Conservation (phyloP, 1,284 basidiomycete species). For the Cutaneotrichosporon cavernicola region DNA sequence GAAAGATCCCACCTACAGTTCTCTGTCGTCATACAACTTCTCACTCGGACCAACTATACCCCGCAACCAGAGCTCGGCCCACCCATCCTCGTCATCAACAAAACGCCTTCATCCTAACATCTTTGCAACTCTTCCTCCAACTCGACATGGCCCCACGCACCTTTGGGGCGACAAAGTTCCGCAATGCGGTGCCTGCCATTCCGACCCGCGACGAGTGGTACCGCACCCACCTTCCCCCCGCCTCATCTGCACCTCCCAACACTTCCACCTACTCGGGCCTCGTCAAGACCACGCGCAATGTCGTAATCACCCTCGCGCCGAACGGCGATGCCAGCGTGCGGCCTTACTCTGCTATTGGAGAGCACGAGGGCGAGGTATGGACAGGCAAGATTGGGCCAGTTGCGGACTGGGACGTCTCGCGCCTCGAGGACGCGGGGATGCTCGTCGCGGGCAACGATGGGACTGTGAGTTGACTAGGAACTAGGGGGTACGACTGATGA, state of each 20-base stretch:
- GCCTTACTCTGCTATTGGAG: conserved; percentile 21
- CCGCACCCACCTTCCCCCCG: conserved; percentile 28
- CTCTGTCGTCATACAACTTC: not conserved
- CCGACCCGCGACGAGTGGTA: conserved; percentile 41
- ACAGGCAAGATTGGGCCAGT: conserved; percentile 37
- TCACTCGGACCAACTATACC: not conserved
- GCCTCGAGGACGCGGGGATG: conserved; percentile 37
- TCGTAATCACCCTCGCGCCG: conserved; percentile 37
- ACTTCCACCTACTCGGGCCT: conserved; percentile 33
- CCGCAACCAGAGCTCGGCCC: not conserved
- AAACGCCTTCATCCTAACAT: not conserved
- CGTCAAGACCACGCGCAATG: conserved; percentile 41
- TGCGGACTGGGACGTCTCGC: conserved; percentile 45
- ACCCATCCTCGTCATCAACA: not conserved
- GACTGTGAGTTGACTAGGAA: conserved; percentile 28
- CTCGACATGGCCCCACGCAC: conserved; percentile 29
- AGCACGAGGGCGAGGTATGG: conserved; percentile 22
- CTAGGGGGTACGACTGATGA: not conserved
- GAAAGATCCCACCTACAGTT: too few species aligned
- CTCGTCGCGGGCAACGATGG: conserved; percentile 40
- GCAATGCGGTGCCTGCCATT: conserved; percentile 38
- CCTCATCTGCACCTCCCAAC: conserved; percentile 17
- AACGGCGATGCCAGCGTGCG: conserved; percentile 39
- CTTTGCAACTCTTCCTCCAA: not conserved
- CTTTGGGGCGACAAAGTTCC: conserved; percentile 49